Evolutionary conservation across 768 basidiomycete species (phyloP).

Genomic region (Kwoniella sp.): DNA sequence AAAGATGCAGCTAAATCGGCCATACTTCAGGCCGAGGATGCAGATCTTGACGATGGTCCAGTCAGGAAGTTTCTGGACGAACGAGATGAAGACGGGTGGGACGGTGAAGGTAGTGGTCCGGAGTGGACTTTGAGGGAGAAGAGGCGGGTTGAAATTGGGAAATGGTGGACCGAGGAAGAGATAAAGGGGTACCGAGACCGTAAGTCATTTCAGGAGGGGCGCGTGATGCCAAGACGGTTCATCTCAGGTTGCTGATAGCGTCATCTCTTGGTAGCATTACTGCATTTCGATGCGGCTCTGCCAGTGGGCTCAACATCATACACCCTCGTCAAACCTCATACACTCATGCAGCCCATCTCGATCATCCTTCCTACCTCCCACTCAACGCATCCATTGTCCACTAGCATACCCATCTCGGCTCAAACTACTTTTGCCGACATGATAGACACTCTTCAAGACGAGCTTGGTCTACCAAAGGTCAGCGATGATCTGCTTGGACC

Average conservation of each 20-base stretch:
- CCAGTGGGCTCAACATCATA: background rate
- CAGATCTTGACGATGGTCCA: background rate
- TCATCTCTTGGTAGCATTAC: too few relatives aligned
- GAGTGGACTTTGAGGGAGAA: constrained; percentile 22
- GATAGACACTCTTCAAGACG: constrained; percentile 13
- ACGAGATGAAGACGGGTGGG: background rate
- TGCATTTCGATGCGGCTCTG: background rate
- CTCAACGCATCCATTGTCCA: constrained; percentile 8
- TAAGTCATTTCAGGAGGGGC: constrained; percentile 25
- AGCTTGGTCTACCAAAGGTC: constrained; percentile 26
- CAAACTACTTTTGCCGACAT: constrained; percentile 13
- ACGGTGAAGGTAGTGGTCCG: constrained; percentile 13
- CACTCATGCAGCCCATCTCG: constrained; percentile 16
- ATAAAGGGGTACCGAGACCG: constrained; percentile 16
- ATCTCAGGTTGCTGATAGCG: too few relatives aligned
- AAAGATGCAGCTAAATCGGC: constrained; percentile 16
- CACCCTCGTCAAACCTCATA: constrained; percentile 25
- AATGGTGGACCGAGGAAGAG: constrained; percentile 37
- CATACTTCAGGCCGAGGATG: constrained; percentile 10
- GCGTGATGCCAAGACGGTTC: too few relatives aligned
- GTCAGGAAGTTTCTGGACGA: background rate
- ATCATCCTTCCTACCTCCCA: constrained; percentile 31
- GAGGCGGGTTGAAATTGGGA: constrained; percentile 9
- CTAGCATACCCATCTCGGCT: constrained; percentile 5
- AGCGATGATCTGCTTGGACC: constrained; percentile 16